These are phyloP conservation scores for Mycena belliarum DNA, from an alignment of 768 basidiomycete genomes.

Conservation along the genomic window DNA sequence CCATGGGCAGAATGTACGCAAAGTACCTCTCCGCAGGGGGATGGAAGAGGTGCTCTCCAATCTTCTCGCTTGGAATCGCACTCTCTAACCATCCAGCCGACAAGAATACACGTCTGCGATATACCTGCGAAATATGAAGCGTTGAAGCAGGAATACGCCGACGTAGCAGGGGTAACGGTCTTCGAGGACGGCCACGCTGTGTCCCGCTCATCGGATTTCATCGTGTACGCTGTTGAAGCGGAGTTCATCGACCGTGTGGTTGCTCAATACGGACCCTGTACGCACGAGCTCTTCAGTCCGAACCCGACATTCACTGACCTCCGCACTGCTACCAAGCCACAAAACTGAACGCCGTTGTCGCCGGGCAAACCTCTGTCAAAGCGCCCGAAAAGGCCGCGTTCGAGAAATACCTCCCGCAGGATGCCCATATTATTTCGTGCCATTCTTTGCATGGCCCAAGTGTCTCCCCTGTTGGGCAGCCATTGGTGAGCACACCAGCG, in stretches of 20 bases:
- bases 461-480: constrained; percentile 86
- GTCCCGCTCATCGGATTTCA: constrained; percentile 86
- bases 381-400: constrained; percentile 91
- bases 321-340: constrained; percentile 65
- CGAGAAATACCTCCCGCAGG: constrained; percentile 81
- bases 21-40: constrained; percentile 74
- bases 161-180: constrained; percentile 61
- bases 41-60: constrained; percentile 70
- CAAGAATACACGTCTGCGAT: constrained; percentile 90
- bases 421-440: constrained; percentile 87
- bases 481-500: constrained; percentile 59
- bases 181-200: constrained; percentile 84
- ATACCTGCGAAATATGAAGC: constrained; percentile 58
- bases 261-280: constrained; percentile 88
- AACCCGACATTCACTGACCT: background rate
- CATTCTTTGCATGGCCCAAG: constrained; percentile 95
- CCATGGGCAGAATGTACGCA: constrained; percentile 97
- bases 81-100: constrained; percentile 3
- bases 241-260: constrained; percentile 86
- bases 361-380: constrained; percentile 97
- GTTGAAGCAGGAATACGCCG: constrained; percentile 24
- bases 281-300: constrained; percentile 33
- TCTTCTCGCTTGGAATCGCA: background rate
- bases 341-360: constrained; percentile 87
- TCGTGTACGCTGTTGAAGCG: constrained; percentile 95